Evolutionary conservation across 345 rosid genomes (phyloP).

Genomic region (Bruguiera parviflora): DNA sequence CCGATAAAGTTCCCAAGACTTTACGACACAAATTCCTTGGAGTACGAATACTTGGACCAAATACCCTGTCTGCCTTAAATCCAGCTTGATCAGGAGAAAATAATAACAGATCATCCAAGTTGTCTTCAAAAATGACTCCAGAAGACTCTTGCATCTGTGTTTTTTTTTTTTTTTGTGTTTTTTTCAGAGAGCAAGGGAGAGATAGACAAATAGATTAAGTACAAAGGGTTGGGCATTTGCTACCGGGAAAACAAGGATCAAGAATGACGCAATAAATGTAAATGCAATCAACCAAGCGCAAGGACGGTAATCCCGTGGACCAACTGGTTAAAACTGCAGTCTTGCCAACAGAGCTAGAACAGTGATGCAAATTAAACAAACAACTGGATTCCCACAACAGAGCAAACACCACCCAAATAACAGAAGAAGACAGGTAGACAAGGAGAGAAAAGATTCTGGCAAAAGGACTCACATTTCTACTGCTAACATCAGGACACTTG

Average conservation of each 20-base stretch:
- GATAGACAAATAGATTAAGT: not conserved
- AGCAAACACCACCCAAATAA: not conserved
- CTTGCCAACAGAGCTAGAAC: too few species aligned
- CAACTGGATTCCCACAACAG: too few species aligned
- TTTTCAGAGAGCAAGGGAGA: not conserved
- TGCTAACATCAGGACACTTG: constrained; percentile 30
- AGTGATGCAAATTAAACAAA: too few species aligned
- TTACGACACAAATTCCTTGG: constrained; percentile 49
- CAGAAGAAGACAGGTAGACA: not conserved
- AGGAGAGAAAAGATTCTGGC: not conserved
- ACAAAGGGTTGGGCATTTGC: too few species aligned
- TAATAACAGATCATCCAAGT: constrained; percentile 39
- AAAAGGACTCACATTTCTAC: constrained; percentile 39
- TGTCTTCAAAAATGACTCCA: constrained; percentile 55
- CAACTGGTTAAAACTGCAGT: too few species aligned
- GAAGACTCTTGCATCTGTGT: constrained; percentile 48
- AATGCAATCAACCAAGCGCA: too few species aligned
- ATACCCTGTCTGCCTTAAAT: constrained; percentile 35
- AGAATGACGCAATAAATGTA: too few species aligned
- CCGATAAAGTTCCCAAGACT: constrained; percentile 38
- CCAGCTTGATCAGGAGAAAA: constrained; percentile 59
- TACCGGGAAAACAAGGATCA: too few species aligned
- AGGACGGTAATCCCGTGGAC: too few species aligned
- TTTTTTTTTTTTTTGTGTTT: too few species aligned
- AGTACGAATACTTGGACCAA: constrained; percentile 35